Evolutionary conservation across 306 rosid species (phyloP), one percentile per base, ranked within the genome.

Genomic region (Datisca glomerata): DNA sequence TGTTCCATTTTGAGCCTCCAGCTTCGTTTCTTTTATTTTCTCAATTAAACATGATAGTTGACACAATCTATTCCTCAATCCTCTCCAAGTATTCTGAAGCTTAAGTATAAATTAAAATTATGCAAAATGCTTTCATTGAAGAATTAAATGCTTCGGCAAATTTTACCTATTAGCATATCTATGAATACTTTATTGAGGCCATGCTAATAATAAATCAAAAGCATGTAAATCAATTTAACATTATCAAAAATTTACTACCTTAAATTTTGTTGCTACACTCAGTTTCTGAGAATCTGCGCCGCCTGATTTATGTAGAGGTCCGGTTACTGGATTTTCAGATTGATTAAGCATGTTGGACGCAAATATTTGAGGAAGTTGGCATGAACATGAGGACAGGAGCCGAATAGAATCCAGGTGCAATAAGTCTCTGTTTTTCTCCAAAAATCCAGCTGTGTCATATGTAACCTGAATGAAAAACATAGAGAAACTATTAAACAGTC

Each of bases 231-330:
- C 7, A 51, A 15, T 22, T 17, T 24, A 34, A 13, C 11, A 22
- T 20, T 29, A 8, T 21, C 21, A 20, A 41, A 54, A 57, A 56
- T 24, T 36, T 17, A 6, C 41, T 68, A 84, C 98, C 96, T 91
- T 91, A 67, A 91, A 91, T 70, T 91, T 91, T 48, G 86, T 80
- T 27, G 94, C 96, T 21, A 91, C 98, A 66, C 98, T 91, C 56
- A 84, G 71, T 70, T 91, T 91, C 54, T 84, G 98, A 62, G 98
- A 91, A 47, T 91, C 98, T 50, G 93, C 96, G 33, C 98, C 92
- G 28, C 98, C 92, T 40, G 67, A 71, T 63, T 84, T 89, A 42
- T 84, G 83, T 49, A 70, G 73, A 59, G 95, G 71, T 39, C 98
- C 98, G 59, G 66, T 79, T 23, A 60, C 76, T 48, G 92, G 83